phyloP scores from a whole-genome alignment of 2,329 filamentous ascomycete genomes.

The Rugonectria rugulosa region DNA sequence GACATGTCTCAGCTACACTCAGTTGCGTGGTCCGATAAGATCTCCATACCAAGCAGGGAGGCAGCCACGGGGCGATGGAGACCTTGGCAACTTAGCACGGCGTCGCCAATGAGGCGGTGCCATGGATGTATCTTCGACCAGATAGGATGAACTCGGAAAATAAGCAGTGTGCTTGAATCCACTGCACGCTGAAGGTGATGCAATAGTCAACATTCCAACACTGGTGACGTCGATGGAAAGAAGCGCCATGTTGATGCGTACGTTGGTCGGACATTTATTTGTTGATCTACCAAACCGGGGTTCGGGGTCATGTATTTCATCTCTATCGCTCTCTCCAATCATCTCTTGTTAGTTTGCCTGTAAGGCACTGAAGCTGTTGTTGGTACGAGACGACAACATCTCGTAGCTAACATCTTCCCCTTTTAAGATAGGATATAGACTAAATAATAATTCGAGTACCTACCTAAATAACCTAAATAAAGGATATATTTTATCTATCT shows the following conservation, averaged over 20 bases:
- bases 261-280: constrained; percentile 8
- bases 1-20: constrained; percentile 7
- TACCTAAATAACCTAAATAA: too few relatives aligned
- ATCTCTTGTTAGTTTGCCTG: too few relatives aligned
- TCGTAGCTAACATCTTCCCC: background rate
- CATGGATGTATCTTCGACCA: background rate
- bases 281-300: constrained; percentile 10
- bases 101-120: constrained; percentile 2
- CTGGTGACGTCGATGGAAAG: background rate
- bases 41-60: constrained; percentile 17
- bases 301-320: background rate
- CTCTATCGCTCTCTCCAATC: background rate
- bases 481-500: too few relatives aligned
- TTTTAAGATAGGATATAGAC: too few relatives aligned
- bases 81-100: background rate
- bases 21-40: constrained; percentile 1
- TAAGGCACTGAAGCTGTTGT: too few relatives aligned
- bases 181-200: background rate
- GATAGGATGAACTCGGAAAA: constrained; percentile 2
- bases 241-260: background rate
- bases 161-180: too few relatives aligned
- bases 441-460: too few relatives aligned
- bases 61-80: background rate
- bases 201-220: constrained; percentile 5
- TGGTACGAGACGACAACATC: too few relatives aligned